Base-by-base conservation (phyloP, 768 basidiomycete species). In the Scleroderma bovista region DNA sequence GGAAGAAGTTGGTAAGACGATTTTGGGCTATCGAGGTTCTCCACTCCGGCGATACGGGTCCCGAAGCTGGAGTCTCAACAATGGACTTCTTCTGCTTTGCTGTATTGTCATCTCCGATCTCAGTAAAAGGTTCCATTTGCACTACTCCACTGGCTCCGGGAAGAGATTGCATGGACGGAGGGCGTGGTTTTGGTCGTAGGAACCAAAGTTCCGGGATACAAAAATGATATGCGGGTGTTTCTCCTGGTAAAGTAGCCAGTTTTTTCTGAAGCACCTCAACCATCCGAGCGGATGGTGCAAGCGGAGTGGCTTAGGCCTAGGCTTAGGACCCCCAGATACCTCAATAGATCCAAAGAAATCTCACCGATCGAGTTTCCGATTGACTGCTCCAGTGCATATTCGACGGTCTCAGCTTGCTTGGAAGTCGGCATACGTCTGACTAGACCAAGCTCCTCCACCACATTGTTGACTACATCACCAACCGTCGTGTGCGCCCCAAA, bases 131-230 rank as follows among this genome's bases (percentile, higher is more conserved):
- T 24, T 7, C 49, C 43, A 17, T 11, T 17, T 10, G 46, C 22
- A 11, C 19, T 46, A 2, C 26, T 23, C 13, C 11, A 0, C 79
- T 79, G 22, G 72, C 67, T 26, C 81, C 74, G 2, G 80, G 81
- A 3, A 79, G 76, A 31, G 78, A 76, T 20, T 72, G 61, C 13
- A 68, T 66, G 2, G 80, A 79, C 2, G 74, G 58, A 34, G 67
- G 70, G 0, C 79, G 78, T 7, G 81, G 76, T 53, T 77, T 85
- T 17, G 81, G 79, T 16, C 86, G 78, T 50, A 81, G 80, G 65
- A 81, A 91, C 89, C 84, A 91, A 60, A 85, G 83, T 47, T 86
- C 86, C 2, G 86, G 86, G 8, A 92, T 79, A 53, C 83, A 86
- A 48, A 90, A 76, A 23, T 76, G 74, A 59, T 86, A 79, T 8